Evolutionary conservation across 2,329 filamentous ascomycete species (phyloP), one percentile per base, ranked within the genome.

Genomic region (Verticillium klebahnii): DNA sequence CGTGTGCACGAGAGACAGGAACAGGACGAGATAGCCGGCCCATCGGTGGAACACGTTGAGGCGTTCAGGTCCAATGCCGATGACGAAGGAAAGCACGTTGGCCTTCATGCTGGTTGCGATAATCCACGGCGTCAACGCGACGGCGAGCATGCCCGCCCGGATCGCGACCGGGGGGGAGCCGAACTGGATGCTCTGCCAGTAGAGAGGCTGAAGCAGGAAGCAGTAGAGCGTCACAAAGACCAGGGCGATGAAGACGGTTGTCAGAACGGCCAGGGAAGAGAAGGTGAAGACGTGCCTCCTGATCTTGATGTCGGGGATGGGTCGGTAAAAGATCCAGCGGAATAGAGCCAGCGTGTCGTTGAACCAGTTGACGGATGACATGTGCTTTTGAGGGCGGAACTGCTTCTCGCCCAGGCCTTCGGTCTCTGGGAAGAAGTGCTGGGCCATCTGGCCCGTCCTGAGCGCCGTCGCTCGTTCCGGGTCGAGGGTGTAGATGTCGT

Each of bases 21-120:
- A 89, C 1, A 97, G 80, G 70, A 90, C 95, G 12, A 97, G 77
- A 72, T 97, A 97, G 32, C 90, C 92, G 8, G 90, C 87, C 93
- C 93, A 98, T 68, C 94, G 87, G 75, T 98, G 94, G 63, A 97
- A 84, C 36, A 97, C 93, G 68, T 97, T 97, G 58, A 98, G 83
- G 57, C 94, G 84, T 73, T 98, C 94, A 40, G 95, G 93, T 3
- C 93, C 92, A 67, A 98, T 94, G 15, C 94, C 94, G 5, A 93
- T 97, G 62, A 97, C 76, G 61, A 93, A 77, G 1, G 90, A 89
- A 61, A 98, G 84, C 36, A 97, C 71, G 71, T 97, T 98, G 17
- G 92, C 90, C 75, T 97, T 97, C 82, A 92, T 96, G 71, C 91
- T 92, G 12, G 95, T 87, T 19, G 89, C 92, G 58, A 97, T 80